Evolutionary conservation across 2,329 filamentous ascomycete species (phyloP).

Genomic region (Geoglossum cookeanum): DNA sequence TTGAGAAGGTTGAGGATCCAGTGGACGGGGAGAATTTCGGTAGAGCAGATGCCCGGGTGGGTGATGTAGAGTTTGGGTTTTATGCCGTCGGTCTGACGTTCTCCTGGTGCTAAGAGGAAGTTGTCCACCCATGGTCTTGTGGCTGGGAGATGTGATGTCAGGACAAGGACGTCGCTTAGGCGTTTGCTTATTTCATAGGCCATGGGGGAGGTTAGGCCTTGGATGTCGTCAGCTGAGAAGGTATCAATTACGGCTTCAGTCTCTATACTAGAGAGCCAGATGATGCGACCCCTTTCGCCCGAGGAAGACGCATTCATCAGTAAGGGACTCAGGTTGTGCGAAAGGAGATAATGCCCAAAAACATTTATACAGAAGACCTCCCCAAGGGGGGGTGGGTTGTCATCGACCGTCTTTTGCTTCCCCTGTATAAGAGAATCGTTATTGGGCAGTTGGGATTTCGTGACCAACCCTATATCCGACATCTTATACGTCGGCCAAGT

Average conservation of each 20-base stretch:
- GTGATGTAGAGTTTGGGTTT: conserved; percentile 52
- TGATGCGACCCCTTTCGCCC: conserved; percentile 38
- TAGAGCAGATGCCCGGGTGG: conserved; percentile 76
- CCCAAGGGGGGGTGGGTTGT: conserved; percentile 40
- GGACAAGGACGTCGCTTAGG: conserved; percentile 62
- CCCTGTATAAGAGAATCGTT: conserved; percentile 2
- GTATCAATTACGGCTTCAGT: conserved; percentile 43
- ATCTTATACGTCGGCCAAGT: conserved; percentile 69
- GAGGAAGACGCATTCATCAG: conserved; percentile 29
- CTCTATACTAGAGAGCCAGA: conserved; percentile 80
- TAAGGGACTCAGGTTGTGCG: conserved; percentile 59
- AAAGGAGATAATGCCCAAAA: conserved; percentile 86
- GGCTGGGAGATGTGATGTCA: conserved; percentile 51
- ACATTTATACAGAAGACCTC: conserved; percentile 80
- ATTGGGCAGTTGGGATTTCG: conserved; percentile 31
- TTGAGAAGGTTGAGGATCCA: conserved; percentile 52
- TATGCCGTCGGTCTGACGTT: conserved; percentile 6
- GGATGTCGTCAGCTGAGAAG: conserved; percentile 53
- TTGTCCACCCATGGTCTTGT: conserved; percentile 34
- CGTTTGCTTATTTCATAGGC: conserved; percentile 82
- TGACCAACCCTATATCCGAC: conserved; percentile 33
- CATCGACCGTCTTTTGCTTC: conserved; percentile 8
- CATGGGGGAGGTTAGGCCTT: conserved; percentile 40
- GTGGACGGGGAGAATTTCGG: conserved; percentile 58
- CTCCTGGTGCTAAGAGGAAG: conserved; percentile 31